A percentile compares a stretch with the other conserved stretches of the same genome.
Evolutionary conservation across 2,329 filamentous ascomycete genomes (phyloP).

Genomic region (Fusarium tricinctum): DNA sequence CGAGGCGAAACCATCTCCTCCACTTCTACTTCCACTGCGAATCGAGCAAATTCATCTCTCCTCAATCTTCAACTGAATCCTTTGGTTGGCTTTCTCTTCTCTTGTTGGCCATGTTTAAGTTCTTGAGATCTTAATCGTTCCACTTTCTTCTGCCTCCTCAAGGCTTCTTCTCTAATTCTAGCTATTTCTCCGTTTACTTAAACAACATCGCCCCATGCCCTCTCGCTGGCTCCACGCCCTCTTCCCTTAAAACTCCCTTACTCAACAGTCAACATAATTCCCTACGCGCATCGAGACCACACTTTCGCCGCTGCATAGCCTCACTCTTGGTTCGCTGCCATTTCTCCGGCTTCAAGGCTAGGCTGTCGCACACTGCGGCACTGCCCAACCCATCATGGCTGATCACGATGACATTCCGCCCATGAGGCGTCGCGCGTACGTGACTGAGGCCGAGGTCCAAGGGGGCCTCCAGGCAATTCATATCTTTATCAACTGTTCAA

Average conservation of each 20-base stretch:
- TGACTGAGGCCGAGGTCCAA: conserved; percentile 25
- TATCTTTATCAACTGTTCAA: conserved; percentile 23
- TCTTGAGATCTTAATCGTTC: conserved; percentile 11
- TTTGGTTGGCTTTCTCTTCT: conserved; percentile 13
- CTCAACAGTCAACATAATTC: conserved; percentile 27
- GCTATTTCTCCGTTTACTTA: conserved; percentile 26
- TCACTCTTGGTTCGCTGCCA: conserved; percentile 23
- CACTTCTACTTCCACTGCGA: conserved; percentile 4
- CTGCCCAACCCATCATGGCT: conserved; percentile 40
- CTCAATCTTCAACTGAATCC: conserved; percentile 28
- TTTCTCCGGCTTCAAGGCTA: conserved; percentile 21
- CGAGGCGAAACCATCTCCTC: conserved; percentile 28
- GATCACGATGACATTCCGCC: conserved; percentile 45
- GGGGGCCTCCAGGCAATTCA: conserved; percentile 29
- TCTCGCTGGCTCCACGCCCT: conserved; percentile 45
- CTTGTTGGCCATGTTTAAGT: conserved; percentile 21
- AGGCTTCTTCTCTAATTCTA: conserved; percentile 23
- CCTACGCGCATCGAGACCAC: conserved; percentile 10
- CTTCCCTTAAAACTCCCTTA: conserved; percentile 41
- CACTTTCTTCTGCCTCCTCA: conserved; percentile 20
- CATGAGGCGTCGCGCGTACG: conserved; percentile 48
- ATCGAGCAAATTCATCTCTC: conserved; percentile 25
- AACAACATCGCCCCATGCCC: conserved; percentile 36
- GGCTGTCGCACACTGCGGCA: conserved; percentile 29
- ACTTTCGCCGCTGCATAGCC: conserved; percentile 46